A percentile compares a stretch with the other conserved stretches of the same genome.
These are phyloP conservation scores for Rhododendron simsii DNA, from an alignment of 148 eudicot genomes.

Conservation along the genomic window DNA sequence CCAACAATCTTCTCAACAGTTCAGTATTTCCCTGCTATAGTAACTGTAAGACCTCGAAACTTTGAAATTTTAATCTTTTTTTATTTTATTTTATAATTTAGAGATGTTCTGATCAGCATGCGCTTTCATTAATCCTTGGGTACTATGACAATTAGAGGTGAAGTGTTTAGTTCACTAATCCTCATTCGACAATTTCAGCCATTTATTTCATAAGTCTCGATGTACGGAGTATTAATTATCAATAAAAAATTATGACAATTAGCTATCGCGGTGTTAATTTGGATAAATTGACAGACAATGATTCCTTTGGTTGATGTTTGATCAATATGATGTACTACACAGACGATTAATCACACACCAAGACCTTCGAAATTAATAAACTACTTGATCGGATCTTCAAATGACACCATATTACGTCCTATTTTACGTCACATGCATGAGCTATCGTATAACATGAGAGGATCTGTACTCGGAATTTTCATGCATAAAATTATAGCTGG, in stretches of 20 bases:
- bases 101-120: not conserved
- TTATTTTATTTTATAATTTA: too few relatives aligned
- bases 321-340: not conserved
- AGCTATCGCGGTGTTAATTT: too few relatives aligned
- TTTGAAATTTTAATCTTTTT: not conserved
- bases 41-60: constrained; percentile 45
- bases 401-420: not conserved
- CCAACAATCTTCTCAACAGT: constrained; percentile 43
- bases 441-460: too few relatives aligned
- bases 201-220: too few relatives aligned
- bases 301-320: not conserved
- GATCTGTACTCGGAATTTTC: not conserved
- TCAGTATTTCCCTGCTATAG: constrained; percentile 64
- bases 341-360: too few relatives aligned
- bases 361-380: not conserved
- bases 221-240: too few relatives aligned
- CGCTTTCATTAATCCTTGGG: not conserved
- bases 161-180: too few relatives aligned
- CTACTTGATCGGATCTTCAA: not conserved
- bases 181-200: too few relatives aligned
- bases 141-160: too few relatives aligned
- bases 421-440: not conserved
- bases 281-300: too few relatives aligned
- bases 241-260: too few relatives aligned
- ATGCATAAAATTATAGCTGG: too few relatives aligned